Conservation (phyloP, 2,329 filamentous ascomycete species). For the Boeremia exigua region DNA sequence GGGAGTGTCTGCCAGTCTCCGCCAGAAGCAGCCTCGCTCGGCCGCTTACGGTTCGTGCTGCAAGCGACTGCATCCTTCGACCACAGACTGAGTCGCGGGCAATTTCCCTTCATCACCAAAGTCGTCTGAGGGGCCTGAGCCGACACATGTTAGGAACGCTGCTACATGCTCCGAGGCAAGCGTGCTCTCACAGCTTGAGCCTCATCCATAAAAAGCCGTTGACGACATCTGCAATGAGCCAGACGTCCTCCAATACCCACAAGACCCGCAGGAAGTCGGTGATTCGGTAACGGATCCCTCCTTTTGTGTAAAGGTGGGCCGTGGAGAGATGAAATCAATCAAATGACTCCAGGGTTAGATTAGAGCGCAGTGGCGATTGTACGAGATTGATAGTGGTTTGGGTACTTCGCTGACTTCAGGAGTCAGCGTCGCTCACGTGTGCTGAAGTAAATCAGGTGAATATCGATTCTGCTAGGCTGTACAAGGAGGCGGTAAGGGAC, state of each 20-base stretch:
- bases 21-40: constrained; percentile 4
- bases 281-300: constrained; percentile 5
- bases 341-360: constrained; percentile 10
- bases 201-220: background rate
- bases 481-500: background rate
- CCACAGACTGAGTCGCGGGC: background rate
- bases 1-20: constrained; percentile 5
- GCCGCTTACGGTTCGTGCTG: background rate
- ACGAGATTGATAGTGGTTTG: constrained; percentile 3
- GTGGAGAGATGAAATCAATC: constrained; percentile 16
- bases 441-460: background rate
- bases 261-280: constrained; percentile 4
- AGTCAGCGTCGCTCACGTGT: background rate
- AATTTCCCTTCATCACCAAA: background rate
- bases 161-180: background rate
- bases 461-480: no score
- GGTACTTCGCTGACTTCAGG: background rate
- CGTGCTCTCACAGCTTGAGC: background rate
- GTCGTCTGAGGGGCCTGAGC: background rate
- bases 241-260: constrained; percentile 1
- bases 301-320: background rate
- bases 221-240: background rate
- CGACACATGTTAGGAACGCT: background rate
- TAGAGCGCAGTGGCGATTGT: constrained; percentile 6
- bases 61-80: constrained; percentile 1